Percentiles rank a stretch among this genome's conserved stretches.
Conservation (phyloP, 2,329 filamentous ascomycete species). For the Phyllosticta capitalensis region DNA sequence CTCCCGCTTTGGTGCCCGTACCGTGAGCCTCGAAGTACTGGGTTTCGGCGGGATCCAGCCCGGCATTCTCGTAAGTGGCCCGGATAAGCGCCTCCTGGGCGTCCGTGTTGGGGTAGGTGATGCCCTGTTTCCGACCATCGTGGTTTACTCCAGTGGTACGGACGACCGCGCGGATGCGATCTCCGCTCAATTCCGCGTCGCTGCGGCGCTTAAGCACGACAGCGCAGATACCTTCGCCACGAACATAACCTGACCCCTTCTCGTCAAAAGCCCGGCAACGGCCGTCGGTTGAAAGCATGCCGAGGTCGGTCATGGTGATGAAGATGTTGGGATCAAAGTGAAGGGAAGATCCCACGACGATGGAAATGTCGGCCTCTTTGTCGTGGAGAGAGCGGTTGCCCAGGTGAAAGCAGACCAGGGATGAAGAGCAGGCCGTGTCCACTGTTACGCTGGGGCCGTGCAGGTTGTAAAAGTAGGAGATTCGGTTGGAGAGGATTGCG, state of each 20-base stretch:
- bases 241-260: slow-evolving; percentile 52
- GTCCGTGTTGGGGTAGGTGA: slow-evolving; percentile 29
- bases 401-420: slow-evolving; percentile 19
- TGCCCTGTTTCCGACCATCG: slow-evolving; percentile 39
- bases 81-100: slow-evolving; percentile 30
- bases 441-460: slow-evolving; percentile 22
- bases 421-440: slow-evolving; percentile 25
- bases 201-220: slow-evolving; percentile 48
- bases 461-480: slow-evolving; percentile 22
- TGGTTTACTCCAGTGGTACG: slow-evolving; percentile 32
- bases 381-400: slow-evolving; percentile 18
- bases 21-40: slow-evolving; percentile 21
- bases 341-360: slow-evolving; percentile 15
- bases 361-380: slow-evolving; percentile 10
- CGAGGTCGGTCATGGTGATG: slow-evolving; percentile 15
- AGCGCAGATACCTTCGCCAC: slow-evolving; percentile 52
- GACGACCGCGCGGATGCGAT: slow-evolving; percentile 40
- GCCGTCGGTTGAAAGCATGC: slow-evolving; percentile 23
- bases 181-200: slow-evolving; percentile 48
- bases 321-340: slow-evolving; percentile 17
- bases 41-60: slow-evolving; percentile 19
- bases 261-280: slow-evolving; percentile 35
- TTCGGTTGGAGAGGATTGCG: slow-evolving; percentile 22
- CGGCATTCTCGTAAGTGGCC: slow-evolving; percentile 25
- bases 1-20: slow-evolving; percentile 6